These are phyloP conservation scores for Prunus yedoensis DNA, from an alignment of 331 rosid species.

Conservation along the genomic window DNA sequence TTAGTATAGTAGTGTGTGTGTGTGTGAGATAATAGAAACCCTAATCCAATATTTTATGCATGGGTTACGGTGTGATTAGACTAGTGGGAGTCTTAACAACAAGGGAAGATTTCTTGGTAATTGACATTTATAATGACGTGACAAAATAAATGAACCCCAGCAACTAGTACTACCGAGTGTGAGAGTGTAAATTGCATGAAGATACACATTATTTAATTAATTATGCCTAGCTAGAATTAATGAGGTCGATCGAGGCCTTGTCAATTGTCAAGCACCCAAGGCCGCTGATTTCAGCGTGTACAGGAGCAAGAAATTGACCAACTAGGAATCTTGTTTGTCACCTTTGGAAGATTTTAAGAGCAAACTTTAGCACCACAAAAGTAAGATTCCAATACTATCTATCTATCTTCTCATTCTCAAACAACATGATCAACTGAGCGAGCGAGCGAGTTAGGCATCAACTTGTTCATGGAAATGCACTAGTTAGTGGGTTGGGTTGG, in stretches of 20 bases:
- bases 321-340: slow-evolving; percentile 54
- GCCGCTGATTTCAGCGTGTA: slow-evolving; percentile 24
- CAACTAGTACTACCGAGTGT: background rate
- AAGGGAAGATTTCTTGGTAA: background rate
- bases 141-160: too few relatives aligned
- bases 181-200: background rate
- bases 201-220: background rate
- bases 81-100: background rate
- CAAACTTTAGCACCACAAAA: background rate
- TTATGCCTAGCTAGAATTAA: slow-evolving; percentile 9
- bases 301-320: slow-evolving; percentile 29
- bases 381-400: slow-evolving; percentile 61
- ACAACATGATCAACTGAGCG: background rate
- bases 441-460: background rate
- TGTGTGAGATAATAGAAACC: background rate
- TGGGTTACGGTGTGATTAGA: background rate
- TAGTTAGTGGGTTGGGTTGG: slow-evolving; percentile 14
- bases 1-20: background rate
- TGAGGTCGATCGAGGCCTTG: background rate
- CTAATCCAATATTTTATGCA: background rate
- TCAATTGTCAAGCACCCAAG: slow-evolving; percentile 29
- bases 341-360: slow-evolving; percentile 31
- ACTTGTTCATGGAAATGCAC: slow-evolving; percentile 12
- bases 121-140: background rate
- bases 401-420: background rate